Evolutionary conservation across 177 flowering plant genomes (phyloP).

Genomic region (Vitis hybrid): DNA sequence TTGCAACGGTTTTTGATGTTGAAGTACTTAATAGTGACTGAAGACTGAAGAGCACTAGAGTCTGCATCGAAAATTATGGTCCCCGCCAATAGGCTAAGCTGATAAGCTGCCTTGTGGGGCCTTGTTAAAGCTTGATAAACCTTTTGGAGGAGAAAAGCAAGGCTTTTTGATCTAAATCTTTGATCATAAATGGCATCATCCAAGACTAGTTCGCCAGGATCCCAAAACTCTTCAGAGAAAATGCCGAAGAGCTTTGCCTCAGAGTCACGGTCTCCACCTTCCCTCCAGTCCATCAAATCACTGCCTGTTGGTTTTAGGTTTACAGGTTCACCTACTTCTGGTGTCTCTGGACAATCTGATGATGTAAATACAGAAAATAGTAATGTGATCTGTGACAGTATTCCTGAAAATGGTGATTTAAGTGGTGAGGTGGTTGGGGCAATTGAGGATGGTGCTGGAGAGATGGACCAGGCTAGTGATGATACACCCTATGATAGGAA

Average conservation of each 20-base stretch:
- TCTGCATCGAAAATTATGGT: slow-evolving; percentile 26
- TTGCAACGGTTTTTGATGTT: not conserved
- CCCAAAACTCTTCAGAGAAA: slow-evolving; percentile 17
- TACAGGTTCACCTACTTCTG: slow-evolving; percentile 27
- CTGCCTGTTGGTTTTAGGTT: slow-evolving; percentile 57
- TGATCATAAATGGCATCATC: slow-evolving; percentile 13
- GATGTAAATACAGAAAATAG: slow-evolving; percentile 8
- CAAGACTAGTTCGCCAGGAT: slow-evolving; percentile 9
- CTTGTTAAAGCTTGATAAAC: slow-evolving; percentile 25
- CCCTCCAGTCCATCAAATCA: slow-evolving; percentile 50
- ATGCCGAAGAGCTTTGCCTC: slow-evolving; percentile 21
- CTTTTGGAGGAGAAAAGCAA: slow-evolving; percentile 12
- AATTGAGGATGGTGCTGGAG: slow-evolving; percentile 17
- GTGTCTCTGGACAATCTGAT: slow-evolving; percentile 5
- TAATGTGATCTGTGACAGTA: slow-evolving; percentile 7
- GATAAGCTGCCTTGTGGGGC: slow-evolving; percentile 28
- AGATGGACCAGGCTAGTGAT: slow-evolving; percentile 38
- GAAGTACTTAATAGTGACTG: slow-evolving; percentile 18
- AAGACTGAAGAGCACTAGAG: slow-evolving; percentile 15
- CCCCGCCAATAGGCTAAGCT: slow-evolving; percentile 27
- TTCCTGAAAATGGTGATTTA: slow-evolving; percentile 28
- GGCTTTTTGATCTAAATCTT: slow-evolving; percentile 15
- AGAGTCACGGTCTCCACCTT: slow-evolving; percentile 29
- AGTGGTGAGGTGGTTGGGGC: slow-evolving; percentile 11
- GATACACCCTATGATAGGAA: slow-evolving; percentile 67